Base-by-base conservation (phyloP, 2,329 filamentous ascomycete genomes). In the Phaeosphaeriaceae sp. region DNA sequence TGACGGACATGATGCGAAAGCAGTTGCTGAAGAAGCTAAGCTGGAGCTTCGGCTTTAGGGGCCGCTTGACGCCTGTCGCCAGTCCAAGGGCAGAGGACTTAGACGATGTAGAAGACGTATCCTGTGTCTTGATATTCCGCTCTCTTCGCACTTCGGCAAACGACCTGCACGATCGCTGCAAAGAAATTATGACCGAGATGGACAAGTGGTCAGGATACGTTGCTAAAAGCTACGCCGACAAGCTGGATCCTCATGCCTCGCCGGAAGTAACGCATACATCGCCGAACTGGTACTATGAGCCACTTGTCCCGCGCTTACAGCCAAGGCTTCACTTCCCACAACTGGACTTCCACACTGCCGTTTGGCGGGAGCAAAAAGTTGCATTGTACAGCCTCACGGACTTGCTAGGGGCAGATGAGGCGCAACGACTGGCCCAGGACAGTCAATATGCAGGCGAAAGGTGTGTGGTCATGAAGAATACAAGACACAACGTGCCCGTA, bases 1-100 rank as follows among this genome's bases (percentile, higher is more conserved):
- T 83, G 3, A 61, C 80, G 0, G 63, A 61, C 7, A 59, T 76
- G 47, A 70, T 83, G 69, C 74, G 76, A 20, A 72, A 68, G 46
- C 69, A 76, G 10, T 70, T 76, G 0, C 48, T 75, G 7, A 75
- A 72, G 51, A 70, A 73, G n/a, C 60, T 85, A 46, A 70, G 73
- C 41, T 77, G 70, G 57, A 70, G 63, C 49, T 73, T 76, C 46
- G 61, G 61, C 15, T 65, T 67, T 31, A 53, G 49, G 3, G 71
- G 72, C 7, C 69, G 63, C 17, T 48, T 76, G 51, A 56, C 63
- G 0, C 60, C 66, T 0, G 69, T 70, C 17, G 51, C 52, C 10
- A 72, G 68, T 36, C 70, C 70, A 20, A 49, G 53, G 7, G 21
- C 59, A 0, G 55, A 56, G 22, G 66, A 74, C 44, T 61, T 74